Percentiles rank a stretch among this genome's conserved stretches.
phyloP scores from a whole-genome alignment of 306 rosid species.

The Vigna mungo region DNA sequence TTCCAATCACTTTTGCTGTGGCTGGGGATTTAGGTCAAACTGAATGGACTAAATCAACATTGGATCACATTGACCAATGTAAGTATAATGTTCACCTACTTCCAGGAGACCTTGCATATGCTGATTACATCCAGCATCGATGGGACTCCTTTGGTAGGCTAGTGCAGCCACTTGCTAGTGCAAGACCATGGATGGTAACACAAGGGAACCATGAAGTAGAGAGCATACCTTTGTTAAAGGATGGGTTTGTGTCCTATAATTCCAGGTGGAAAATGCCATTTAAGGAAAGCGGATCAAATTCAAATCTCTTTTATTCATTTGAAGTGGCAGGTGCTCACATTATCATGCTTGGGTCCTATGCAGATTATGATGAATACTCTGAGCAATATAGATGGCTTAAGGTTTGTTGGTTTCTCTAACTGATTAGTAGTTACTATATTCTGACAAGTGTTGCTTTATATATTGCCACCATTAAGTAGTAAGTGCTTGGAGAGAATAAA shows the following conservation, averaged over 20 bases:
- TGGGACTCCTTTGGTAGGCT: conserved; percentile 94
- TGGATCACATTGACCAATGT: conserved; percentile 78
- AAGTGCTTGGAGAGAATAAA: not conserved
- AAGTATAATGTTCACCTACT: conserved; percentile 82
- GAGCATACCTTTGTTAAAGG: conserved; percentile 62
- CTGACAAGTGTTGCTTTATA: conserved; percentile 4
- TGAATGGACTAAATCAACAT: conserved; percentile 89
- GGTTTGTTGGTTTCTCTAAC: conserved; percentile 59
- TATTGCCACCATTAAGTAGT: not conserved
- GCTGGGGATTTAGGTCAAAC: conserved; percentile 96
- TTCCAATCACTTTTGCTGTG: conserved; percentile 86
- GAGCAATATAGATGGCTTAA: conserved; percentile 89
- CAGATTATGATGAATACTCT: conserved; percentile 76
- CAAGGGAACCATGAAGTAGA: conserved; percentile 95
- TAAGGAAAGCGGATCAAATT: conserved; percentile 84
- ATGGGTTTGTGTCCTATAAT: conserved; percentile 78
- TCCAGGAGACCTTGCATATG: conserved; percentile 95
- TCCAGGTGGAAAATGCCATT: conserved; percentile 96
- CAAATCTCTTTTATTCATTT: conserved; percentile 93
- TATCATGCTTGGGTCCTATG: conserved; percentile 91
- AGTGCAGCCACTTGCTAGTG: conserved; percentile 93
- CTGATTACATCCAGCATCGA: conserved; percentile 75
- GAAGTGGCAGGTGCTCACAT: conserved; percentile 81
- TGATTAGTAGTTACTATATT: conserved; percentile 14
- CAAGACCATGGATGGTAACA: conserved; percentile 97